These are phyloP conservation scores for Aspergillus pseudoviridinutans DNA, from an alignment of 2,329 filamentous ascomycete genomes.

Conservation along the genomic window DNA sequence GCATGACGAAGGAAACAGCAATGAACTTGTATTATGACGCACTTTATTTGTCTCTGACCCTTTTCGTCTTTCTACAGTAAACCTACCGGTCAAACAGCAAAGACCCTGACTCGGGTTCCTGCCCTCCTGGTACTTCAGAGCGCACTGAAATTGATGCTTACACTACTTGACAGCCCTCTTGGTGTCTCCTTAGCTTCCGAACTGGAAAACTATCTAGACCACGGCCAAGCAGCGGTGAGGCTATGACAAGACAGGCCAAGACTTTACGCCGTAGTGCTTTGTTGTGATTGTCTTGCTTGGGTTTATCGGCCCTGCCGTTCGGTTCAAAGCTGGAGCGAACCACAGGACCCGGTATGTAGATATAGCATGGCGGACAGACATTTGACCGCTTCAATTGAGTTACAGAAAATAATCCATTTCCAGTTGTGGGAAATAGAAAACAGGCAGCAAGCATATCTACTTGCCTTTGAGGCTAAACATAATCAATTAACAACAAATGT, in stretches of 20 bases:
- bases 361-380: neutral
- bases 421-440: no score
- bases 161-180: neutral
- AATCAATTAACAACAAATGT: no score
- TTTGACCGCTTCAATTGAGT: neutral
- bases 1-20: slow-evolving; percentile 8
- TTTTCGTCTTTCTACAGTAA: neutral
- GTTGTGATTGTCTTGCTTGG: neutral
- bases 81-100: neutral
- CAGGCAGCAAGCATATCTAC: no score
- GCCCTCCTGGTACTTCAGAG: neutral
- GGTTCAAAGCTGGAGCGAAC: no score
- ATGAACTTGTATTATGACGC: neutral
- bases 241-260: neutral
- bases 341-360: neutral
- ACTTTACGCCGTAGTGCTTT: neutral
- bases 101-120: neutral
- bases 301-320: neutral
- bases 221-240: neutral
- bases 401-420: no score
- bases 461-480: no score
- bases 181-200: neutral
- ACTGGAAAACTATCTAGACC: neutral
- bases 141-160: neutral
- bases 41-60: neutral